phyloP scores from a whole-genome alignment of 805 yeast genomes.

The Teunomyces kruisii region DNA sequence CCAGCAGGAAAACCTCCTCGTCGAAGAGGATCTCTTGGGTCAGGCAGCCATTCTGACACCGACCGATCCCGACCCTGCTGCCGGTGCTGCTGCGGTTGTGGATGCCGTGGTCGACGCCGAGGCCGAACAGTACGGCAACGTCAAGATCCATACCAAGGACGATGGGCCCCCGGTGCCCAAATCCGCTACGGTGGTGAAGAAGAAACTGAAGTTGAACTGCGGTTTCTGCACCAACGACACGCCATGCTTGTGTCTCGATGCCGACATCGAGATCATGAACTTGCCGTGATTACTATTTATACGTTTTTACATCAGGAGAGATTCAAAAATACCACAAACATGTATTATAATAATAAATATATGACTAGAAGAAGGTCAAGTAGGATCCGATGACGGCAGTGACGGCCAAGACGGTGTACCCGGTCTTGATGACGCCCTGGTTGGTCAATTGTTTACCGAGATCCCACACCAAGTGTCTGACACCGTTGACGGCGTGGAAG shows the following conservation, averaged over 20 bases:
- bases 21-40: slow-evolving; percentile 8
- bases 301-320: no score
- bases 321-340: background rate
- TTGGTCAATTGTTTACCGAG: slow-evolving; percentile 74
- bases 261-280: slow-evolving; percentile 22
- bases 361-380: slow-evolving; percentile 43
- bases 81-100: no score
- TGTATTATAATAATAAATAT: slow-evolving; percentile 2
- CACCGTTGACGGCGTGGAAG: slow-evolving; percentile 81
- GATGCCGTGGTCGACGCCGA: slow-evolving; percentile 4
- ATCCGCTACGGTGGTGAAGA: slow-evolving; percentile 10
- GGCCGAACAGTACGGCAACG: slow-evolving; percentile 12
- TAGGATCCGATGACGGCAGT: slow-evolving; percentile 59
- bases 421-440: slow-evolving; percentile 90
- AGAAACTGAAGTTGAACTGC: slow-evolving; percentile 24
- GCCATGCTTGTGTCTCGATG: slow-evolving; percentile 43
- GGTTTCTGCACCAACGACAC: slow-evolving; percentile 40
- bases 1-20: slow-evolving; percentile 5
- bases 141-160: slow-evolving; percentile 10
- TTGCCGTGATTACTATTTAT: background rate
- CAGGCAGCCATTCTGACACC: background rate
- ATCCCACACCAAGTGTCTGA: slow-evolving; percentile 96
- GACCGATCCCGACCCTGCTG: background rate
- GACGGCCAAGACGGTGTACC: slow-evolving; percentile 76
- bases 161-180: background rate